Percentiles rank a stretch among this genome's conserved stretches.
Evolutionary conservation across 257 asterid species (phyloP).

Genomic region (Solanum bukasovii): DNA sequence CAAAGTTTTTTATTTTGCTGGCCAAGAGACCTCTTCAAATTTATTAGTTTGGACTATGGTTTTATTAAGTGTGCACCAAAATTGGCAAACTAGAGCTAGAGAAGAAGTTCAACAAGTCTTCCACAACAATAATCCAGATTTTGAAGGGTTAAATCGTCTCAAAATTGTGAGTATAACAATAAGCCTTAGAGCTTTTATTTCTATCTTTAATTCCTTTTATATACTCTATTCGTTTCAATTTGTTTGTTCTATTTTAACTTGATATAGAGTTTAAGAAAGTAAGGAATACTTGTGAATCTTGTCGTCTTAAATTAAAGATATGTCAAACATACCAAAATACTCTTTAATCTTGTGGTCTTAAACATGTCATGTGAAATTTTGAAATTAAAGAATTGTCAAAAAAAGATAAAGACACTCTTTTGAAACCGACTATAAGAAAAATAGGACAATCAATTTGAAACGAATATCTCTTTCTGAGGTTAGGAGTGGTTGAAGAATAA

Average conservation of each 20-base stretch:
- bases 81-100: conserved; percentile 49
- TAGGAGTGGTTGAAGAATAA: not conserved
- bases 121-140: conserved; percentile 17
- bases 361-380: not conserved
- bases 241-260: not conserved
- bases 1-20: conserved; percentile 39
- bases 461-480: not conserved
- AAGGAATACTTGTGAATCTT: not conserved
- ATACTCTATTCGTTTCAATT: not conserved
- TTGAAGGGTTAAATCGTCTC: conserved; percentile 41
- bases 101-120: conserved; percentile 31
- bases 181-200: not conserved
- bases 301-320: not conserved
- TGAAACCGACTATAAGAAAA: rapidly evolving
- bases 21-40: conserved; percentile 42
- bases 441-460: not conserved
- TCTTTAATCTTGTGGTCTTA: not conserved
- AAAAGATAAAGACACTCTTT: not conserved
- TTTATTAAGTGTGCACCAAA: conserved; percentile 27
- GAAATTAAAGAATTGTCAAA: not conserved
- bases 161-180: conserved; percentile 32
- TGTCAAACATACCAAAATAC: not conserved
- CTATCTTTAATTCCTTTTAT: not conserved
- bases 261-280: not conserved
- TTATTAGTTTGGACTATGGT: conserved; percentile 41